Conservation (phyloP, 1,284 basidiomycete genomes). For the Microbotryum silenes-acaulis region DNA sequence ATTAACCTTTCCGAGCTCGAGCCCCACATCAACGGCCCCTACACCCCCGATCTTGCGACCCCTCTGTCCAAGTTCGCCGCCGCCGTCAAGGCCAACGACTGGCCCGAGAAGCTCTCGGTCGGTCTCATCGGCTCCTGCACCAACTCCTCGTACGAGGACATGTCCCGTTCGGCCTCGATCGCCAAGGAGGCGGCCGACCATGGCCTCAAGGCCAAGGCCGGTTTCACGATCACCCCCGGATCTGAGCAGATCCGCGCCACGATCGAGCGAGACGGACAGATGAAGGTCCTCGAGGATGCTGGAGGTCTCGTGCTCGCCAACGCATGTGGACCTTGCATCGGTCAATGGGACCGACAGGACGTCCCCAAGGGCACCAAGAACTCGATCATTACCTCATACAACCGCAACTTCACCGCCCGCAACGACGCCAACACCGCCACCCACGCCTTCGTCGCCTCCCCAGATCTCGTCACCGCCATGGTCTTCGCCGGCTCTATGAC, state of each 20-base stretch:
- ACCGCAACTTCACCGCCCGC: conserved; percentile 99
- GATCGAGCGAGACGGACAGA: conserved; percentile 91
- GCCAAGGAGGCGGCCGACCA: conserved; percentile 78
- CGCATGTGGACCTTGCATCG: conserved; percentile 97
- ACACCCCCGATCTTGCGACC: conserved; percentile 91
- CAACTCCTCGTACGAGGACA: conserved; percentile 99
- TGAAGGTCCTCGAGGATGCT: conserved; percentile 72
- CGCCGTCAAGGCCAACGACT: conserved; percentile 89
- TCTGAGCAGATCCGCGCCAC: conserved; percentile 98
- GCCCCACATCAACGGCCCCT: conserved; percentile 98
- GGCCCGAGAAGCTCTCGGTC: conserved; percentile 96
- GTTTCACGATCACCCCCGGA: conserved; percentile 96
- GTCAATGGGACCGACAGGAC: conserved; percentile 96
- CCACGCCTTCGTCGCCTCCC: conserved; percentile 96
- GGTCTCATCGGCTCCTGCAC: conserved; percentile 98
- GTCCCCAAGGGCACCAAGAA: conserved; percentile 95
- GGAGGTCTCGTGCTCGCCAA: conserved; percentile 95
- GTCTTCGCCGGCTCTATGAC: conserved; percentile 86
- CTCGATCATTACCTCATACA: conserved; percentile 94
- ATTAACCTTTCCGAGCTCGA: conserved; percentile 95
- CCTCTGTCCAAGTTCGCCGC: conserved; percentile 91
- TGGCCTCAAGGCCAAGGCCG: conserved; percentile 82
- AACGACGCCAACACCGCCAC: conserved; percentile 99
- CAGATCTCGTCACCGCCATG: conserved; percentile 96
- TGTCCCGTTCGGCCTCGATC: conserved; percentile 94